Evolutionary conservation across 1,284 basidiomycete genomes (phyloP).

Genomic region (Earliella scabrosa): DNA sequence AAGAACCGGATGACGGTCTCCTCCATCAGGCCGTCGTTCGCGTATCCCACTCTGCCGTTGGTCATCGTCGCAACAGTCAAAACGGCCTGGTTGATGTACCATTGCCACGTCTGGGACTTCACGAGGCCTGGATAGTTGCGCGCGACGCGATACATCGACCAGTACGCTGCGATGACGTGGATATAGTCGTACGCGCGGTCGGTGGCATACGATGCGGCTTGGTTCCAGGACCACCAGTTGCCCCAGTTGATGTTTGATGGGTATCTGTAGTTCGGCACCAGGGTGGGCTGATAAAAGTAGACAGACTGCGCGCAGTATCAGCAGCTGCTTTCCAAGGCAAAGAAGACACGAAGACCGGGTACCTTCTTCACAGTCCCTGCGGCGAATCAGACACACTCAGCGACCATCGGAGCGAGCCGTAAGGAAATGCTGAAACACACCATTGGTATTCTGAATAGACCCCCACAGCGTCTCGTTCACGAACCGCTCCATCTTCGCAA

Average conservation of each 20-base stretch:
- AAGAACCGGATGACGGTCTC: constrained; percentile 57
- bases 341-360: too few relatives aligned
- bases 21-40: constrained; percentile 57
- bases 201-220: constrained; percentile 50
- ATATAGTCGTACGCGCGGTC: constrained; percentile 66
- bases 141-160: constrained; percentile 61
- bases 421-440: constrained; percentile 31
- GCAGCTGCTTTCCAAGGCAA: too few relatives aligned
- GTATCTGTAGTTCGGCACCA: constrained; percentile 52
- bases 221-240: constrained; percentile 64
- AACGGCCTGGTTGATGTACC: constrained; percentile 61
- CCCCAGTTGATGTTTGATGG: constrained; percentile 54
- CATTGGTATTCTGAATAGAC: constrained; percentile 55
- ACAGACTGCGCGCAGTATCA: too few relatives aligned
- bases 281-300: constrained; percentile 55
- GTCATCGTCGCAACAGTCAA: constrained; percentile 55
- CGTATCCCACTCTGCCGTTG: constrained; percentile 49
- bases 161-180: constrained; percentile 60
- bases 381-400: not conserved
- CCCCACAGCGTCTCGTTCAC: constrained; percentile 52
- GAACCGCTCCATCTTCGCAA: constrained; percentile 57
- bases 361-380: constrained; percentile 58
- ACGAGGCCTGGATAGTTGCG: constrained; percentile 58
- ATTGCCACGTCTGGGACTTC: constrained; percentile 53
- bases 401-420: not conserved